Evolutionary conservation across 345 rosid genomes (phyloP).

Genomic region (Leavenworthia alabamica): DNA sequence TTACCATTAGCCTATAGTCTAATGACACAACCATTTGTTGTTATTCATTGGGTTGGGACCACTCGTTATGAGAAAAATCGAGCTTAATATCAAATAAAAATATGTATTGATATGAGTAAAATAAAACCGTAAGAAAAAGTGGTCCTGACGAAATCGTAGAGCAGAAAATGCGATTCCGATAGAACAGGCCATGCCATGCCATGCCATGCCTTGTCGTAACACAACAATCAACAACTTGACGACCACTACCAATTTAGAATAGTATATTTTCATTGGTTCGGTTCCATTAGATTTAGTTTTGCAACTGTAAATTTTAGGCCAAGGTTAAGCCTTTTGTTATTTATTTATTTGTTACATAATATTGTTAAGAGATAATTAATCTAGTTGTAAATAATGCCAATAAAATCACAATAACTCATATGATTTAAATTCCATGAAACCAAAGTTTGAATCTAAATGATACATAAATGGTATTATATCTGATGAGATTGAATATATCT

Average conservation of each 20-base stretch:
- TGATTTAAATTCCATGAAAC: too few species aligned
- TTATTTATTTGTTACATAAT: too few species aligned
- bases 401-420: too few species aligned
- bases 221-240: slow-evolving; percentile 25
- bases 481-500: too few species aligned
- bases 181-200: neutral
- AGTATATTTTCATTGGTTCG: neutral
- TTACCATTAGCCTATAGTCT: too few species aligned
- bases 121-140: neutral
- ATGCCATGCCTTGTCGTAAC: too few species aligned
- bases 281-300: neutral
- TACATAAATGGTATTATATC: too few species aligned
- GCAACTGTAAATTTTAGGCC: neutral
- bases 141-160: neutral
- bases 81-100: neutral
- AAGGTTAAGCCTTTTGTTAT: too few species aligned
- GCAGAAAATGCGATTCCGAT: neutral
- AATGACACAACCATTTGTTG: neutral
- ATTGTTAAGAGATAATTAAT: too few species aligned
- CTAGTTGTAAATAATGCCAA: too few species aligned
- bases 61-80: slow-evolving; percentile 4
- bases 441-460: too few species aligned
- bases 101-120: neutral
- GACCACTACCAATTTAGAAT: neutral
- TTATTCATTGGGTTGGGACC: too few species aligned